Evolutionary conservation across 2,329 filamentous ascomycete genomes (phyloP).

Genomic region (Lachnellula suecica): DNA sequence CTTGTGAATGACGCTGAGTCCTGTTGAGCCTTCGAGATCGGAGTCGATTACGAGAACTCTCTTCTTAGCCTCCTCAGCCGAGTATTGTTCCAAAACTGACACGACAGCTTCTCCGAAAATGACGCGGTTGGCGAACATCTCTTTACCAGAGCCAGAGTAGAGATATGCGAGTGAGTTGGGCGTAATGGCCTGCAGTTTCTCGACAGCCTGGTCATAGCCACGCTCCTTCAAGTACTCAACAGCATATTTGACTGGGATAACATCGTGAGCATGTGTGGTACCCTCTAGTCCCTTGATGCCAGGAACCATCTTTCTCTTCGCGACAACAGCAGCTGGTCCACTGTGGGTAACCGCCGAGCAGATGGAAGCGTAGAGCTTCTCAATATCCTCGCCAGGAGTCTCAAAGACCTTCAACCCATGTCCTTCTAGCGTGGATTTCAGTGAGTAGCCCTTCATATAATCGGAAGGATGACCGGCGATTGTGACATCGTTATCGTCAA

Average conservation of each 20-base stretch:
- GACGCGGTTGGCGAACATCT: slow-evolving; percentile 37
- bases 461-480: slow-evolving; percentile 40
- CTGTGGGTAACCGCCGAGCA: slow-evolving; percentile 33
- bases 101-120: slow-evolving; percentile 41
- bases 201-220: slow-evolving; percentile 32
- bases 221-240: slow-evolving; percentile 37
- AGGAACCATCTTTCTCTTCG: slow-evolving; percentile 35
- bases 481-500: slow-evolving; percentile 42
- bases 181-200: slow-evolving; percentile 18
- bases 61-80: slow-evolving; percentile 36
- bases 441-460: slow-evolving; percentile 37
- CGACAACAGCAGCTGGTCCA: slow-evolving; percentile 33
- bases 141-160: slow-evolving; percentile 33
- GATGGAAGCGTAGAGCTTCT: slow-evolving; percentile 35
- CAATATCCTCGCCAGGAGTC: slow-evolving; percentile 37
- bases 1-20: slow-evolving; percentile 36
- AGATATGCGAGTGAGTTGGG: slow-evolving; percentile 28
- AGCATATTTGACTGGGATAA: slow-evolving; percentile 37
- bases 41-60: slow-evolving; percentile 41
- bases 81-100: slow-evolving; percentile 35
- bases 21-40: slow-evolving; percentile 39
- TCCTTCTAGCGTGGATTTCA: slow-evolving; percentile 34
- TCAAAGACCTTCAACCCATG: slow-evolving; percentile 38
- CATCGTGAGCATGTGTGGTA: slow-evolving; percentile 36
- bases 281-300: slow-evolving; percentile 38